These are phyloP conservation scores for Persicaria tinctoria DNA, from an alignment of 148 eudicot species.

Conservation along the genomic window DNA sequence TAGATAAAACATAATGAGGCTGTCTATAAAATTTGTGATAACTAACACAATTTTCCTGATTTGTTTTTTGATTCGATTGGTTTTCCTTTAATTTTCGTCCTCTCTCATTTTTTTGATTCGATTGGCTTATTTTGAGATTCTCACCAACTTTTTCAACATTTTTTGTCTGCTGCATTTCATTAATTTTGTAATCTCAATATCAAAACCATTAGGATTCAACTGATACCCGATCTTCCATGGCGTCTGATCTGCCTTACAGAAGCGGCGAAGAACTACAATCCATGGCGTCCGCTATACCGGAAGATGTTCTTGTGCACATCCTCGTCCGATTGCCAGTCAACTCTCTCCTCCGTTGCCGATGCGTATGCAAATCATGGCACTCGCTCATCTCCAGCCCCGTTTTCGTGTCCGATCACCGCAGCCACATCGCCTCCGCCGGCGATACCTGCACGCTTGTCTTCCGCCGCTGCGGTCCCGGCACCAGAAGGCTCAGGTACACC, in stretches of 20 bases:
- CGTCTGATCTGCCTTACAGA: constrained; percentile 22
- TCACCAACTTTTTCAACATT: no score
- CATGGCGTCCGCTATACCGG: constrained; percentile 4
- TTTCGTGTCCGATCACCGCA: constrained; percentile 2
- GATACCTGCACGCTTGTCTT: background rate
- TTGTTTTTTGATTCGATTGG: no score
- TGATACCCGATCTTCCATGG: constrained; percentile 9
- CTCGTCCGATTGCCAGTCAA: constrained; percentile 14
- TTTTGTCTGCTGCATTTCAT: no score
- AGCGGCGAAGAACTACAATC: constrained; percentile 3
- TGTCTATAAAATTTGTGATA: no score
- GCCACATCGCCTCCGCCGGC: background rate
- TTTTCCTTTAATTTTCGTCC: no score
- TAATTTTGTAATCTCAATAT: no score
- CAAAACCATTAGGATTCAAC: background rate
- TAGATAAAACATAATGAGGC: no score
- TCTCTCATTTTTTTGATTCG: no score
- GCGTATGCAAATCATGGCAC: constrained; percentile 13
- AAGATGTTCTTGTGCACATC: constrained; percentile 7
- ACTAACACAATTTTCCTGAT: no score
- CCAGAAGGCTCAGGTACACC: constrained; percentile 5
- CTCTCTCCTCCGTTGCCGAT: constrained; percentile 14
- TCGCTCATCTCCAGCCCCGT: constrained; percentile 6
- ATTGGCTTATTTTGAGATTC: no score
- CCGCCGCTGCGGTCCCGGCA: background rate